Percentiles rank a stretch among this genome's conserved stretches.
phyloP scores from a whole-genome alignment of 2,329 filamentous ascomycete species.

The Phaeosphaeria sp. region DNA sequence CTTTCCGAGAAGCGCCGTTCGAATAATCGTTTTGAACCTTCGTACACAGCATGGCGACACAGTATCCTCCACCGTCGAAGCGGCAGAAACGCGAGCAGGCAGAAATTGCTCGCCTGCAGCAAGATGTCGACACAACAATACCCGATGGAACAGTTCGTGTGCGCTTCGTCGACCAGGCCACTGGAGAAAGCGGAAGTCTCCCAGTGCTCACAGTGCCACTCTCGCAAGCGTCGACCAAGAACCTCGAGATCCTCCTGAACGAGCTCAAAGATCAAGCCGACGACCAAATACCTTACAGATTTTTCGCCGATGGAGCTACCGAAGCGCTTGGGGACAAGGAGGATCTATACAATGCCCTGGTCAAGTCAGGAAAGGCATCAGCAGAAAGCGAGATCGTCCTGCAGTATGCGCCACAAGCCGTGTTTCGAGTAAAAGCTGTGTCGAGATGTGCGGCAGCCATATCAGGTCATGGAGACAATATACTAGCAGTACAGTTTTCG shows the following conservation, averaged over 20 bases:
- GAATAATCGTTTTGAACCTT: background rate
- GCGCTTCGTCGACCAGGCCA: slow-evolving; percentile 85
- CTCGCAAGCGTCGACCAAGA: slow-evolving; percentile 85
- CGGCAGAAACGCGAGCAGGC: slow-evolving; percentile 79
- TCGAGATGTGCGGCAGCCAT: slow-evolving; percentile 89
- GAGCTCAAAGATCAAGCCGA: slow-evolving; percentile 73
- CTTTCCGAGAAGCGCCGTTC: background rate
- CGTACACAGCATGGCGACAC: slow-evolving; percentile 70
- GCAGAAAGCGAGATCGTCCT: slow-evolving; percentile 69
- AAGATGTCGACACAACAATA: slow-evolving; percentile 71
- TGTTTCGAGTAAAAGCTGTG: slow-evolving; percentile 91
- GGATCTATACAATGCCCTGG: slow-evolving; percentile 51
- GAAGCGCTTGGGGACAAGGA: slow-evolving; percentile 55
- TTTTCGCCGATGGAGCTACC: slow-evolving; percentile 60
- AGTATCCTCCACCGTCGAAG: slow-evolving; percentile 85
- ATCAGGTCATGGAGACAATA: slow-evolving; percentile 88
- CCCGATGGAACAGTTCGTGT: slow-evolving; percentile 80
- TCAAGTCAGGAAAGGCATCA: slow-evolving; percentile 51
- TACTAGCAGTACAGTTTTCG: slow-evolving; percentile 84
- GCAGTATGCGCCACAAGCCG: slow-evolving; percentile 80
- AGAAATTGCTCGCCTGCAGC: slow-evolving; percentile 74
- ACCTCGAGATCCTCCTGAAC: slow-evolving; percentile 86
- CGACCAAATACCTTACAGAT: slow-evolving; percentile 71
- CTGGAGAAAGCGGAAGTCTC: slow-evolving; percentile 70
- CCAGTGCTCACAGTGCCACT: slow-evolving; percentile 75